Conservation (phyloP, 1,139 yeast genomes). For the Taiozyma sp. region DNA sequence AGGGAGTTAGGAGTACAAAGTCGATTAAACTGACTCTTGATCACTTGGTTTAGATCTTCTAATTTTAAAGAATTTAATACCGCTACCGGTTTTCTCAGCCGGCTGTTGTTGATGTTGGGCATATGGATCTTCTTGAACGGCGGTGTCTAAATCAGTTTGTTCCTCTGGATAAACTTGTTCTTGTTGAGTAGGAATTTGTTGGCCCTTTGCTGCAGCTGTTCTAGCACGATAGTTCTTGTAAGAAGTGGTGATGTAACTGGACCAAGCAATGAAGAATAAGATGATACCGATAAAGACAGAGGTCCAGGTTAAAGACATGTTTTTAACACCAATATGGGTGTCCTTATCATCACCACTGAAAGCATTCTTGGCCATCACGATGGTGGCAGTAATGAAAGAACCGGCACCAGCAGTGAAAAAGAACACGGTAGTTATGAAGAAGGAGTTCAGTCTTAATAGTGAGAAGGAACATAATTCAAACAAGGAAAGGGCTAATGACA, state of each 20-base stretch:
- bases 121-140: conserved; percentile 21
- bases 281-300: conserved; percentile 50
- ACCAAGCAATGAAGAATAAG: conserved; percentile 52
- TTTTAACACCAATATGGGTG: conserved; percentile 50
- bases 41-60: conserved; percentile 58
- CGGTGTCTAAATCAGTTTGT: conserved; percentile 10
- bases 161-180: conserved; percentile 6
- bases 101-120: conserved; percentile 24
- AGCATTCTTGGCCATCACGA: conserved; percentile 61
- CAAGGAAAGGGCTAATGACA: conserved; percentile 37
- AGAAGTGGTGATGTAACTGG: conserved; percentile 41
- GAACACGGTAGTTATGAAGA: conserved; percentile 47
- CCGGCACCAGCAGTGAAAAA: conserved; percentile 57
- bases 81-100: conserved; percentile 40
- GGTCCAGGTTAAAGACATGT: conserved; percentile 69
- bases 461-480: conserved; percentile 34
- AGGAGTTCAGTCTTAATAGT: conserved; percentile 50
- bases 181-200: conserved; percentile 15
- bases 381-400: conserved; percentile 62
- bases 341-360: conserved; percentile 41
- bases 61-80: conserved; percentile 74
- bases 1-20: neutral
- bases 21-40: conserved; percentile 49
- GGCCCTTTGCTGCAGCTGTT: conserved; percentile 20
- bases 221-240: conserved; percentile 27